Conservation (phyloP, 371 early-diverging fungal species). For the Globomyces sp. region DNA sequence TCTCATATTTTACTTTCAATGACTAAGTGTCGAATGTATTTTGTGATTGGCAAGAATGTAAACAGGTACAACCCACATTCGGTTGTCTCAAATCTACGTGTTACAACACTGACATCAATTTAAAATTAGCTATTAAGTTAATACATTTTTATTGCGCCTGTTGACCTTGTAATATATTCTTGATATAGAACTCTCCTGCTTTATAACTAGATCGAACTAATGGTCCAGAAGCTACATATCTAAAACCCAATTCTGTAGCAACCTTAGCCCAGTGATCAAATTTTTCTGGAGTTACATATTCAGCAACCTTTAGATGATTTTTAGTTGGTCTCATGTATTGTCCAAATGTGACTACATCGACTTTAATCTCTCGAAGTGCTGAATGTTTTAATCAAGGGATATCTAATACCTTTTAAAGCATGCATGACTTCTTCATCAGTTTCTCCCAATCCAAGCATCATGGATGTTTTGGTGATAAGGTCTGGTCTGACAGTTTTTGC, state of each 20-base stretch:
- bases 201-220: slow-evolving; percentile 95
- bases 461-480: slow-evolving; percentile 92
- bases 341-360: slow-evolving; percentile 97
- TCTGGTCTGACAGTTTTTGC: slow-evolving; percentile 76
- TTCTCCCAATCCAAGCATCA: slow-evolving; percentile 98
- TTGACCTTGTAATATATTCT: slow-evolving; percentile 53
- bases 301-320: slow-evolving; percentile 90
- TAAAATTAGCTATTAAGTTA: too few relatives aligned
- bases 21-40: too few relatives aligned
- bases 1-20: too few relatives aligned
- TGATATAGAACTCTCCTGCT: slow-evolving; percentile 97
- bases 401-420: slow-evolving; percentile 68
- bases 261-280: slow-evolving; percentile 87
- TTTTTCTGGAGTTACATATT: slow-evolving; percentile 91
- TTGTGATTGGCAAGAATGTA: too few relatives aligned
- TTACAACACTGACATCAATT: too few relatives aligned
- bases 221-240: slow-evolving; percentile 94
- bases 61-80: too few relatives aligned
- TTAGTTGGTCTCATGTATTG: slow-evolving; percentile 99
- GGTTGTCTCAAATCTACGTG: too few relatives aligned
- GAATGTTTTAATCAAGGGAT: background rate
- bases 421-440: slow-evolving; percentile 89
- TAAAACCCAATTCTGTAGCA: slow-evolving; percentile 87
- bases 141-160: background rate
- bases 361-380: slow-evolving; percentile 78